Percentiles rank a stretch among this genome's conserved stretches.
Evolutionary conservation across 2,329 filamentous ascomycete species (phyloP).

Genomic region (Colletotrichum graminicola): DNA sequence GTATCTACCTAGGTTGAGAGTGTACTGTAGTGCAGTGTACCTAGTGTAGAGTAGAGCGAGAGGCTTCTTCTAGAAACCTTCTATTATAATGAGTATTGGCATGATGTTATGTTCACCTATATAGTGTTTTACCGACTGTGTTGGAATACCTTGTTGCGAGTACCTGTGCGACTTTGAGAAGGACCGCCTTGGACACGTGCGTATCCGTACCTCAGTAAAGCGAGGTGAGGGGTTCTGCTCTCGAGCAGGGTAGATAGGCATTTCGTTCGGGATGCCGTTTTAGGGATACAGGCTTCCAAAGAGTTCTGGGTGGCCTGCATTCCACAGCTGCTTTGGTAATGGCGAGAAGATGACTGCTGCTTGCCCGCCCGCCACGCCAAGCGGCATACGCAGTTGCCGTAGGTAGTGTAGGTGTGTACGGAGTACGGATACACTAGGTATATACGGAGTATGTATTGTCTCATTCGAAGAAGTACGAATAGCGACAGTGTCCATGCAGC

Average conservation of each 20-base stretch:
- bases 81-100: no score
- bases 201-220: background rate
- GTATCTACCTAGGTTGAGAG: background rate
- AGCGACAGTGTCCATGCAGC: background rate
- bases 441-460: background rate
- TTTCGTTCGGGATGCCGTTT: slow-evolving; percentile 9
- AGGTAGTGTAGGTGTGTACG: no score
- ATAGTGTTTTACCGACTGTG: no score
- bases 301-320: slow-evolving; percentile 10
- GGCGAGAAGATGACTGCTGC: background rate
- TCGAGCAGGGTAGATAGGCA: background rate
- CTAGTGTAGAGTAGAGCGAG: background rate
- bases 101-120: no score
- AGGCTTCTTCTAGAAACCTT: background rate
- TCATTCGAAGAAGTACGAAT: background rate
- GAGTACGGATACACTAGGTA: no score
- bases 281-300: background rate
- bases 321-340: background rate
- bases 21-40: background rate
- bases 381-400: background rate
- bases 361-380: background rate
- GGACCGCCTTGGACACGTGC: no score
- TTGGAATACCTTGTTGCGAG: no score
- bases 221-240: background rate
- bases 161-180: no score